A percentile compares a stretch with the other conserved stretches of the same genome.
Conservation (phyloP, 2,329 filamentous ascomycete species). For the Penicillium frequentans region DNA sequence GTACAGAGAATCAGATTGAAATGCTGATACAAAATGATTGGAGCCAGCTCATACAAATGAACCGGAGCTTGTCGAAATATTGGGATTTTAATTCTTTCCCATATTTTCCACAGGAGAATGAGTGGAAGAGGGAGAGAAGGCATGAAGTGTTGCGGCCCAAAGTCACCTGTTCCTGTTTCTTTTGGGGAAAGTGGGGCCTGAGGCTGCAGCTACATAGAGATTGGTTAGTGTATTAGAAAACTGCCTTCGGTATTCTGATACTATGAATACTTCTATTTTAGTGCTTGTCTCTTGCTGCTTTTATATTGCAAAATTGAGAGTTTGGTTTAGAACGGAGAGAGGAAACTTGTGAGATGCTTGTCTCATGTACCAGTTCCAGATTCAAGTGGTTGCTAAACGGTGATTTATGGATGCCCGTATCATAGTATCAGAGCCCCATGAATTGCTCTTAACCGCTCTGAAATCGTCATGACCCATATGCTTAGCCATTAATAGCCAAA, state of each 20-base stretch:
- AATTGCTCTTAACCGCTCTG: no score
- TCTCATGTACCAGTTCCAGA: no score
- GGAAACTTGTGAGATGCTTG: no score
- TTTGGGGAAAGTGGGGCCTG: constrained; percentile 25
- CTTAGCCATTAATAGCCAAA: no score
- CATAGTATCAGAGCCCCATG: no score
- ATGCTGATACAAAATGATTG: background rate
- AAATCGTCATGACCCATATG: no score
- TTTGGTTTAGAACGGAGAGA: no score
- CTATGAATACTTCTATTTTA: background rate
- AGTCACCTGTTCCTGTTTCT: constrained; percentile 22
- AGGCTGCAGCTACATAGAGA: constrained; percentile 5
- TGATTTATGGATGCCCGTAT: no score
- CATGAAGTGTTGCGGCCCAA: constrained; percentile 25
- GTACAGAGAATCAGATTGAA: background rate
- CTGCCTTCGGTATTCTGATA: background rate
- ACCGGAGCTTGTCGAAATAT: background rate
- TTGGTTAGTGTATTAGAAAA: background rate
- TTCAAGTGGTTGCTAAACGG: no score
- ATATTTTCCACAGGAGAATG: background rate
- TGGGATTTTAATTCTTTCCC: background rate
- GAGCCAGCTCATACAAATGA: constrained; percentile 1
- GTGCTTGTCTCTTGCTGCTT: background rate
- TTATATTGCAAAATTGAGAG: background rate
- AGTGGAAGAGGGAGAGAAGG: background rate